Evolutionary conservation across 129 eudicot genomes (phyloP), one percentile per base, ranked within the genome.

Genomic region (Sambucus nigra): DNA sequence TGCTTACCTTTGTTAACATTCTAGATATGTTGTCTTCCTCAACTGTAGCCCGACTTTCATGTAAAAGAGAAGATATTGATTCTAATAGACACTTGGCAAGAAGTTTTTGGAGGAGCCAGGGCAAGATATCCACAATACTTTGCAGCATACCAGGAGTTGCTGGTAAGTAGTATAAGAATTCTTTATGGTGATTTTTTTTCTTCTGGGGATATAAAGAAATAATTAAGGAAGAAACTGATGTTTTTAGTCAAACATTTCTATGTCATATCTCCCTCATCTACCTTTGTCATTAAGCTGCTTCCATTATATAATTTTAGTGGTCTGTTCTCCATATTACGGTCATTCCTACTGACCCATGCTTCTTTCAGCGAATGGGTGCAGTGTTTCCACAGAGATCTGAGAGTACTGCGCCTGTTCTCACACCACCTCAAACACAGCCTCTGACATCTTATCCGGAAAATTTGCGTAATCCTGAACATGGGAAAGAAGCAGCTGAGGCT

Each of bases 1-100:
- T 33, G 6, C 3, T 47, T 28, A 47, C 21, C 26, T 31, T 19
- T 48, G 29, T 27, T 2, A 9, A 7, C 21, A 2, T 44, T 4
- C 6, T 19, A 51, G 55, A 56, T 59, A 32, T 27, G 21, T 38
- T 44, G 53, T 70, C 50, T 11, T 67, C 47, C 11, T 31, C 28
- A 20, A 48, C 23, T 75, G 69, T 71, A 84, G 92, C 94, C 96
- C 51, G 94, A 83, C 71, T 71, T 78, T 56, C 92, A 80, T 63
- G 96, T 87, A 16, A 87, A 87, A 60, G 96, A 87, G 76, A 87
- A 87, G 74, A 83, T 87, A 64, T 75, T 87, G 56, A 75, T 74
- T 66, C 81, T 83, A 27, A 74, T 87, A 47, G 94, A 87, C 60
- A 87, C 94, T 50, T 87, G 96, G 96, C 96, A 87, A 87, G 94